Percentiles rank a stretch among this genome's conserved stretches.
phyloP scores from a whole-genome alignment of 208 protist genomes.

The Trypanosomatidae sp. region DNA sequence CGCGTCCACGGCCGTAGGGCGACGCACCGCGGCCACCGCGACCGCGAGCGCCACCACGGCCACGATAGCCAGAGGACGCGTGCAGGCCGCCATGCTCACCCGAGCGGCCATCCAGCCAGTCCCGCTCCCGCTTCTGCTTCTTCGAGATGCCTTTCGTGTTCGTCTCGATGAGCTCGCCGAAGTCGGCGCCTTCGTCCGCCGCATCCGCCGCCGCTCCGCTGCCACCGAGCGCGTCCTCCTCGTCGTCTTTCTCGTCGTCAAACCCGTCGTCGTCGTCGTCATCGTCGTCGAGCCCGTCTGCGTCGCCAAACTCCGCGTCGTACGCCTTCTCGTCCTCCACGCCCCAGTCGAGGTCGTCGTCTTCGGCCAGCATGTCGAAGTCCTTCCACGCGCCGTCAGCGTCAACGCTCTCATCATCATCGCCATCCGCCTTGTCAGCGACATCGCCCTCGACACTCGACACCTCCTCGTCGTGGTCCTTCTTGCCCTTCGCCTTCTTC shows the following conservation, averaged over 20 bases:
- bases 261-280: constrained; percentile 45
- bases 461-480: constrained; percentile 32
- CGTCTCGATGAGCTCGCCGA: constrained; percentile 74
- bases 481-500: constrained; percentile 1
- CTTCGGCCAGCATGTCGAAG: constrained; percentile 49
- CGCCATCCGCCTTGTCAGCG: neutral
- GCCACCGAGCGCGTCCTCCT: constrained; percentile 43
- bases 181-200: constrained; percentile 75
- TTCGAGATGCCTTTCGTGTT: constrained; percentile 57
- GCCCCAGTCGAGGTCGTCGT: constrained; percentile 72
- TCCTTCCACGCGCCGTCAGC: constrained; percentile 16
- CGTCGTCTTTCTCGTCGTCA: constrained; percentile 37
- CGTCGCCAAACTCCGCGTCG: too few species aligned
- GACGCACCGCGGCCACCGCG: constrained; percentile 13
- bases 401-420: neutral
- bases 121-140: constrained; percentile 70
- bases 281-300: too few species aligned
- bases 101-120: constrained; percentile 65
- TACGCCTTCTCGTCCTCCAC: too few species aligned
- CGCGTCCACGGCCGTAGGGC: constrained; percentile 26
- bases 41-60: constrained; percentile 7
- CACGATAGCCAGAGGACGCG: constrained; percentile 10
- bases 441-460: constrained; percentile 11
- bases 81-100: neutral
- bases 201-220: constrained; percentile 9